Base-by-base conservation (phyloP, 2,329 filamentous ascomycete genomes). In the Microcyclospora tardicrescens region DNA sequence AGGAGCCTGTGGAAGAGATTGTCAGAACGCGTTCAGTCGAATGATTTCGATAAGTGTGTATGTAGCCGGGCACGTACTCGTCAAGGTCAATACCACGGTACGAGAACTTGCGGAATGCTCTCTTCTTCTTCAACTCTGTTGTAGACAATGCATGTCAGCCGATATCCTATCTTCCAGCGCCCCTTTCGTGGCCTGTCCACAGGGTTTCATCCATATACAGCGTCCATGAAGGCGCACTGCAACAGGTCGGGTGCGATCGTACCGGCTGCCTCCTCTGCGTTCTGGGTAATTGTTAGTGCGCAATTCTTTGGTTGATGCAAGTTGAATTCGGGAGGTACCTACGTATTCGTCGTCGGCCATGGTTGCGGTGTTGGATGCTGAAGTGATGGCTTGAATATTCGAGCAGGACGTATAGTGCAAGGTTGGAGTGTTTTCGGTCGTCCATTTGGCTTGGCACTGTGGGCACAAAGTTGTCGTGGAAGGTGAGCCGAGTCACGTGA, bases 11-110 rank as follows among this genome's bases (percentile, higher is more conserved):
- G 28, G 16, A 16, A 6, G 28, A 36, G 19, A 13, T 27, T 28
- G 29, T 11, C 10, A 33, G 16, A 32, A n/a, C 12, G 14, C 10
- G 10, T 10, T 32, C 10, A 5, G 10, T 15, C 30, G 30, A 32
- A 32, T 9, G 13, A 11, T 16, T 15, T 16, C 33, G 37, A 14
- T 15, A 28, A 28, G 33, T 35, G 36, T 44, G 33, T 24, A 8
- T 24, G 8, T 24, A 24, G 19, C 19, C 19, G 19, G 19, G 37
- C 51, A 73, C 86, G 64, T 87, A 95, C 89, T 94, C 84, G 69
- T 98, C 91, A 69, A 98, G 87, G 71, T 98, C 91, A 70, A 98
- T 84, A 65, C 91, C 91, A 67, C 91, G 84, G 84, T 95, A 98
- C 59, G 87, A 91, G 69, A 96, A 98, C 82, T 96, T 98, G 75